Base-by-base conservation (phyloP, 2,329 filamentous ascomycete species). In the Passalora sequoiae region DNA sequence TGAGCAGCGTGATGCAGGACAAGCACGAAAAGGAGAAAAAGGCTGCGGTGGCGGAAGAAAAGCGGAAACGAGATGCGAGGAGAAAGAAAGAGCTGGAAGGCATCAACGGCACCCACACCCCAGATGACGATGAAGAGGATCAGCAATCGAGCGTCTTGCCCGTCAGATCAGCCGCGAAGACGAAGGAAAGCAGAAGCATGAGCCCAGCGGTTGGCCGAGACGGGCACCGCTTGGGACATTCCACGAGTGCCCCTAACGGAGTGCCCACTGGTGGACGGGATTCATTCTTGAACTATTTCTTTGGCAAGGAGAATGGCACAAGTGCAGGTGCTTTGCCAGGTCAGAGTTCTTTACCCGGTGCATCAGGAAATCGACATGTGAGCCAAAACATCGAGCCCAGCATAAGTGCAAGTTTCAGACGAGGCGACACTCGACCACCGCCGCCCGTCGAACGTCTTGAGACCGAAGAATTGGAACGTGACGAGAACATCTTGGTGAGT, bases 261-360 rank as follows among this genome's bases (percentile, higher is more conserved):
- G 71, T 71, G 4, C 25, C 46, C 38, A 81, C 82, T 44, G 77
- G 62, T n/a, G 80, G 86, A 29, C 80, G 83, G 50, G 92, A 98
- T 68, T 94, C 89, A 1, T 98, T 98, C 73, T 68, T 98, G 50
- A 97, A 91, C 68, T 98, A 98, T 68, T 98, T 98, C 69, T 98
- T 98, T 60, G 89, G 92, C 58, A 97, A 98, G 64, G 92, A 98
- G 49, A 86, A 86, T 35, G 74, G 78, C 28, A 67, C 73, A 47
- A 53, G 47, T 25, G 43, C 60, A 22, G 62, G 63, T 6, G 46
- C 54, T 15, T 56, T 63, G 60, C 62, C 60, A 7, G 49, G 54
- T 27, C 56, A 66, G 54, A 60, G 55, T 60, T 63, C 66, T 21
- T 62, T 66, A 54, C 45, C 71, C 67, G 51, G 66, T 52, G 25